Evolutionary conservation across 2,329 filamentous ascomycete species (phyloP).

Genomic region (Xylariales sp.): DNA sequence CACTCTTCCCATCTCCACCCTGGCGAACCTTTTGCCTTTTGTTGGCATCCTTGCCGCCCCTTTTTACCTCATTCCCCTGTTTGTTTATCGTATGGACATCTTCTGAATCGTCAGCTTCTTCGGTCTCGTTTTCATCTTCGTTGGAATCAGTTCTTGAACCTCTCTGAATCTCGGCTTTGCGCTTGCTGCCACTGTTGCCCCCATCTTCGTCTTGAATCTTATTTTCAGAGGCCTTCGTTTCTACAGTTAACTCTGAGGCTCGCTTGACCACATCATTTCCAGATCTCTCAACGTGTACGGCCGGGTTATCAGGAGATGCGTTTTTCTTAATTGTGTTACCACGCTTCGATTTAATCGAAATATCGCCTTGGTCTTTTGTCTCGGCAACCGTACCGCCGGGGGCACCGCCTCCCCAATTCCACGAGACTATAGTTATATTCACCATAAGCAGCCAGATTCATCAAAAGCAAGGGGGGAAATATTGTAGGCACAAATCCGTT

Average conservation of each 20-base stretch:
- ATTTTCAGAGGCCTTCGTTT: conserved; percentile 55
- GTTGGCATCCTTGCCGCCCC: conserved; percentile 45
- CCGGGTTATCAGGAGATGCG: conserved; percentile 69
- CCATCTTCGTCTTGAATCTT: conserved; percentile 35
- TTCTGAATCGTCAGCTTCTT: conserved; percentile 19
- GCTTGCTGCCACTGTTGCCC: conserved; percentile 34
- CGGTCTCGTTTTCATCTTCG: conserved; percentile 1
- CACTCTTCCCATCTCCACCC: conserved; percentile 41
- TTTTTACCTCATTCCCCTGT: conserved; percentile 44
- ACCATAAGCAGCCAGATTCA: conserved; percentile 10
- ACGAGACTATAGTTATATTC: conserved; percentile 60
- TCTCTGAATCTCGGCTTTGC: conserved; percentile 33
- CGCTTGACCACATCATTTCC: conserved; percentile 75
- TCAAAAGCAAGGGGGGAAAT: not conserved
- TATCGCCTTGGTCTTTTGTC: conserved; percentile 68
- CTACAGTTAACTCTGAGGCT: conserved; percentile 69
- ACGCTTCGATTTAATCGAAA: conserved; percentile 69
- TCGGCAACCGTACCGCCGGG: conserved; percentile 71
- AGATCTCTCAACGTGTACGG: conserved; percentile 66
- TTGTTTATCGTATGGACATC: conserved; percentile 36
- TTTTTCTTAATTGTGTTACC: conserved; percentile 75
- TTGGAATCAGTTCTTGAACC: conserved; percentile 20
- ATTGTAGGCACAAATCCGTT: not conserved
- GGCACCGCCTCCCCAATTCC: conserved; percentile 67
- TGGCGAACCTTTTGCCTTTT: conserved; percentile 47